These are phyloP conservation scores for Trichoderma brevicompactum DNA, from an alignment of 2,329 filamentous ascomycete genomes.

Conservation along the genomic window DNA sequence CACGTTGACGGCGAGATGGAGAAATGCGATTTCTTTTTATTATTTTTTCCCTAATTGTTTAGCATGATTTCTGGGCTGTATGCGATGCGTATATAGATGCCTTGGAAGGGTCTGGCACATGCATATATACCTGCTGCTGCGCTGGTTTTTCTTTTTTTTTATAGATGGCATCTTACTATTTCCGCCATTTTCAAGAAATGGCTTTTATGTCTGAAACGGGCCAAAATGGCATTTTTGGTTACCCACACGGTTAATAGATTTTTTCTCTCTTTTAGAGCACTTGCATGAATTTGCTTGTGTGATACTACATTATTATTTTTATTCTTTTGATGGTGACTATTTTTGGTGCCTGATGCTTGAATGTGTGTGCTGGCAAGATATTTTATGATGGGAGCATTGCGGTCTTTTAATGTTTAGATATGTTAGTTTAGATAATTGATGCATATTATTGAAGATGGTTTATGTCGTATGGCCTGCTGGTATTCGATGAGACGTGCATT, in stretches of 20 bases:
- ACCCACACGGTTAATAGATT: conserved; percentile 13
- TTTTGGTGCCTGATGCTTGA: not conserved
- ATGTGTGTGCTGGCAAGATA: not conserved
- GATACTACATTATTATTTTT: conserved; percentile 5
- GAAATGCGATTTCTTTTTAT: not conserved
- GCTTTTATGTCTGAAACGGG: not conserved
- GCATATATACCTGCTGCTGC: conserved; percentile 24
- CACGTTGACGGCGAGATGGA: not conserved
- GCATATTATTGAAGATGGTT: not conserved
- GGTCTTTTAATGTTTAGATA: too few species aligned
- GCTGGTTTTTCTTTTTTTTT: conserved; percentile 12
- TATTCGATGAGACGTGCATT: too few species aligned
- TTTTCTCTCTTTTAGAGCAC: conserved; percentile 8
- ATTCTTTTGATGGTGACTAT: conserved; percentile 15
- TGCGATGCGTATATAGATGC: not conserved
- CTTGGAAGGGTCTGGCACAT: conserved; percentile 18
- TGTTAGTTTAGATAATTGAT: not conserved
- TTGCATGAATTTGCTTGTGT: conserved; percentile 15
- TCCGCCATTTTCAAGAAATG: not conserved
- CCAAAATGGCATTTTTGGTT: not conserved
- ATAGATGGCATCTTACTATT: conserved; percentile 18
- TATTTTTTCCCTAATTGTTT: not conserved
- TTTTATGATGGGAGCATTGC: not conserved
- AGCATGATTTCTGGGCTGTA: conserved; percentile 10
- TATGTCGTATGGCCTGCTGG: too few species aligned